A percentile compares a stretch with the other conserved stretches of the same genome.
These are phyloP conservation scores for Paramecium biaurelia DNA, from an alignment of 73 alveolate genomes.

Conservation along the genomic window DNA sequence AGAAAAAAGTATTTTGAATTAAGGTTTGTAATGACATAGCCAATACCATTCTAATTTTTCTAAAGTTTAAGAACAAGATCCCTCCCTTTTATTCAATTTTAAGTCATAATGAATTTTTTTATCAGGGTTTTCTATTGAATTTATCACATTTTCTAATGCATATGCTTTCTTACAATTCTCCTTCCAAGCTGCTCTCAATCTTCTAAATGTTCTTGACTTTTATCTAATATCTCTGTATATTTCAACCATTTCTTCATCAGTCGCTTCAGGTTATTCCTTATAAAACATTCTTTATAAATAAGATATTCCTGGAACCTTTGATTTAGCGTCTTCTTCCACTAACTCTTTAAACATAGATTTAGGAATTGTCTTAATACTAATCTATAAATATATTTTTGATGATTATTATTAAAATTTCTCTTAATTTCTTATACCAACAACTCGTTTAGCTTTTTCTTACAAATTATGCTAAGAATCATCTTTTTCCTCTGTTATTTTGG, in stretches of 20 bases:
- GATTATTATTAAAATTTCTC: background rate
- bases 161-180: slow-evolving; percentile 25
- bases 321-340: background rate
- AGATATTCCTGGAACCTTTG: background rate
- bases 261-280: slow-evolving; percentile 4
- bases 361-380: background rate
- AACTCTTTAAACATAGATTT: background rate
- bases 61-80: background rate
- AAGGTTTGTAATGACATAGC: slow-evolving; percentile 2
- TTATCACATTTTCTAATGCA: background rate
- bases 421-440: background rate
- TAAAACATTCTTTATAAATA: background rate
- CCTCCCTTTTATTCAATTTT: background rate
- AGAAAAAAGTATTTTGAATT: slow-evolving; percentile 41
- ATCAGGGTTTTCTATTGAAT: background rate
- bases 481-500: slow-evolving; percentile 40
- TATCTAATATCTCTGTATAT: background rate
- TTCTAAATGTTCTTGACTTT: background rate
- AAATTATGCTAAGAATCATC: slow-evolving; percentile 31
- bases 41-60: slow-evolving; percentile 61
- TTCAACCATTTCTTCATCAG: background rate
- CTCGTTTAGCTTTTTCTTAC: background rate
- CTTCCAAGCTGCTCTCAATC: slow-evolving; percentile 36
- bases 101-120: background rate
- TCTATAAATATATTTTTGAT: background rate